A percentile compares a stretch with the other conserved stretches of the same genome.
Evolutionary conservation across 495 filamentous ascomycete species (phyloP).

Genomic region (Niebla homalea): DNA sequence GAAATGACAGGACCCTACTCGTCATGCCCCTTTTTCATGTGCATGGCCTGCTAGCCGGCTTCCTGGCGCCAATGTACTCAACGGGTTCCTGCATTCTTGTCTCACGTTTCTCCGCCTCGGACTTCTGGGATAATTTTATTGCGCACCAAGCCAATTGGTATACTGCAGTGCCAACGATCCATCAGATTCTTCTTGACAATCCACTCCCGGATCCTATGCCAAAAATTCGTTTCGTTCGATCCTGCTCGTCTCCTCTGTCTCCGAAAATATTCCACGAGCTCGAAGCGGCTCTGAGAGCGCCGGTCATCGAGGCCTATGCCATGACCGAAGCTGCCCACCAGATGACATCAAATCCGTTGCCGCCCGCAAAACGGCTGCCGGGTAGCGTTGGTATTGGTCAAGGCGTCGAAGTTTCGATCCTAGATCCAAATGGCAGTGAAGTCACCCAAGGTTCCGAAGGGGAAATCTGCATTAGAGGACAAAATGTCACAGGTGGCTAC

Average conservation of each 20-base stretch:
- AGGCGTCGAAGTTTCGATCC: slow-evolving; percentile 67
- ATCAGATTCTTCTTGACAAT: slow-evolving; percentile 69
- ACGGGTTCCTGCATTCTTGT: slow-evolving; percentile 66
- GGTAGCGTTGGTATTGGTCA: slow-evolving; percentile 70
- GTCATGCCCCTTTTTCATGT: slow-evolving; percentile 90
- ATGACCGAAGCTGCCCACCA: slow-evolving; percentile 89
- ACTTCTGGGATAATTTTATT: slow-evolving; percentile 69
- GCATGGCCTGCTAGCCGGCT: slow-evolving; percentile 66
- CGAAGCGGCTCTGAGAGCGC: slow-evolving; percentile 56
- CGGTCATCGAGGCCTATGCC: slow-evolving; percentile 78
- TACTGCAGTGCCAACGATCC: slow-evolving; percentile 77
- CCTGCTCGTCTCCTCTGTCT: slow-evolving; percentile 68
- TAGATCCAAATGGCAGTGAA: slow-evolving; percentile 49
- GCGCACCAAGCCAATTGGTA: slow-evolving; percentile 71
- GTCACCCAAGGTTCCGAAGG: slow-evolving; percentile 51
- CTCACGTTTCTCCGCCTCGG: slow-evolving; percentile 60
- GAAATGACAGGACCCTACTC: slow-evolving; percentile 62
- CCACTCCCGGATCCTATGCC: slow-evolving; percentile 51
- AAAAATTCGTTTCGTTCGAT: slow-evolving; percentile 71
- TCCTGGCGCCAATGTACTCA: slow-evolving; percentile 58
- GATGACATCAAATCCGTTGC: slow-evolving; percentile 78
- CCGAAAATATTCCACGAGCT: slow-evolving; percentile 65
- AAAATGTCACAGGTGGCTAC: slow-evolving; percentile 74
- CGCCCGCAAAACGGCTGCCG: slow-evolving; percentile 55
- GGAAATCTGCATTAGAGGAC: slow-evolving; percentile 67